Percentiles rank a stretch among this genome's conserved stretches.
Conservation (phyloP, 1,284 basidiomycete species). For the Cutaneotrichosporon mucoides region DNA sequence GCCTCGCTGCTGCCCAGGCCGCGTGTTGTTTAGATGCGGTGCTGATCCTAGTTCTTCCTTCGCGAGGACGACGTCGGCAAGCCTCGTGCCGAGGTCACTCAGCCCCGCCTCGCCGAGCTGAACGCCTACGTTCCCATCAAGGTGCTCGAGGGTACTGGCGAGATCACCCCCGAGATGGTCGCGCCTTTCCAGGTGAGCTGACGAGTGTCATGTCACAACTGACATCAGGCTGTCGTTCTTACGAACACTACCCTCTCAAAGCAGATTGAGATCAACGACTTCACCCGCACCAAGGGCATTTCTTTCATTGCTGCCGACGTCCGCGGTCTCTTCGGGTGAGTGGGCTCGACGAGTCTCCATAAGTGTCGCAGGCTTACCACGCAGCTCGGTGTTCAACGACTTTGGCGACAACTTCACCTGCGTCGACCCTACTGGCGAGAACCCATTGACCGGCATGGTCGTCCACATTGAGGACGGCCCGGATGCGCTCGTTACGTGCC, state of each 20-base stretch:
- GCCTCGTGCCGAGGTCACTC: constrained; percentile 77
- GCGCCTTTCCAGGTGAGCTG: constrained; percentile 75
- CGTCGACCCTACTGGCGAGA: constrained; percentile 92
- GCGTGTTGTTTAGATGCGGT: no score
- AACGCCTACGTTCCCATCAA: constrained; percentile 95
- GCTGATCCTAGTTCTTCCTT: constrained; percentile 76
- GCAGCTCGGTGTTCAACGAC: constrained; percentile 88
- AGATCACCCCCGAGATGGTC: constrained; percentile 73
- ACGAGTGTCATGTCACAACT: not conserved
- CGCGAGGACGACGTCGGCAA: constrained; percentile 82
- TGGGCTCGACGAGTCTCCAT: constrained; percentile 11
- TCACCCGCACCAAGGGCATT: constrained; percentile 81
- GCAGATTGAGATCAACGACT: constrained; percentile 93
- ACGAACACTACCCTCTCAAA: constrained; percentile 72
- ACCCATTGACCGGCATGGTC: constrained; percentile 90
- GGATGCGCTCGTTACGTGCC: constrained; percentile 89
- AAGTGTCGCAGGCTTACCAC: not conserved
- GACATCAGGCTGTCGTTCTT: constrained; percentile 74
- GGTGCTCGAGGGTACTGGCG: constrained; percentile 66
- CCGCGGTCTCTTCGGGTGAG: constrained; percentile 88
- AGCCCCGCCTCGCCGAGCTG: constrained; percentile 87
- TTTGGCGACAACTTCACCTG: constrained; percentile 93
- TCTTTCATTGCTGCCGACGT: constrained; percentile 92
- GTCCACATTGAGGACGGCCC: constrained; percentile 79
- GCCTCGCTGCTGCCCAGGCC: no score